Base-by-base conservation (phyloP, 2,329 filamentous ascomycete species). In the Aspergillus luchuensis region DNA sequence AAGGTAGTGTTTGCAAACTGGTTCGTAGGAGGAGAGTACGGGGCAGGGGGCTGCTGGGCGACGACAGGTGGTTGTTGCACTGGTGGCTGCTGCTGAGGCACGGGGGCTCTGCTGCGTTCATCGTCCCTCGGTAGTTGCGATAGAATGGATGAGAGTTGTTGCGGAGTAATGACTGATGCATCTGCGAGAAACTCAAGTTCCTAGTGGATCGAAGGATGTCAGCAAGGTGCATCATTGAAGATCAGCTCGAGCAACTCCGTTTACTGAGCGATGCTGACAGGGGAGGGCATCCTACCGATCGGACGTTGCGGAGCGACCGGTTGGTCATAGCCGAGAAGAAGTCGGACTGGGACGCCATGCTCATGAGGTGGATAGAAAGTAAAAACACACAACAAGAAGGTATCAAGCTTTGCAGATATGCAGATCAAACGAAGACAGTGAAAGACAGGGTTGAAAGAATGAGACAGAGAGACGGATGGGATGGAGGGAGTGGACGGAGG, bases 141-240 rank as follows among this genome's bases (percentile, higher is more conserved):
- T 72, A 89, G 83, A 75, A 97, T 91, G 55, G 84, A 84, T 71
- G 91, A 89, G 74, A 93, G 92, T 72, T 89, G 87, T 58, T 87
- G 80, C 61, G 91, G 88, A 64, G 85, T 87, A 74, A 98, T 91
- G 72, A 93, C 83, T 67, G 89, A 89, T 71, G 90, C 87, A 75
- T 97, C 93, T 67, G 91, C 86, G 63, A 98, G 90, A 68, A 88
- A 90, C 78, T 97, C 92, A 62, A 97, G 90, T 81, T 97, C 93
- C 93, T 97, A 67, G 21, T 59, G 48, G 21, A 53, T 15, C 48
- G 17, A 28, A 10, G 21, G 55, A 55, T 56, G 57, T 60, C 36
- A 61, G 60, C 47, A 50, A 41, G 50, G 17, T 15, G 23, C 13
- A 17, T 36, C 10, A 50, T 17, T 33, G 28, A 11, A 30, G n/a